Base-by-base conservation (phyloP, 768 basidiomycete genomes). In the Favolaschia claudopus region DNA sequence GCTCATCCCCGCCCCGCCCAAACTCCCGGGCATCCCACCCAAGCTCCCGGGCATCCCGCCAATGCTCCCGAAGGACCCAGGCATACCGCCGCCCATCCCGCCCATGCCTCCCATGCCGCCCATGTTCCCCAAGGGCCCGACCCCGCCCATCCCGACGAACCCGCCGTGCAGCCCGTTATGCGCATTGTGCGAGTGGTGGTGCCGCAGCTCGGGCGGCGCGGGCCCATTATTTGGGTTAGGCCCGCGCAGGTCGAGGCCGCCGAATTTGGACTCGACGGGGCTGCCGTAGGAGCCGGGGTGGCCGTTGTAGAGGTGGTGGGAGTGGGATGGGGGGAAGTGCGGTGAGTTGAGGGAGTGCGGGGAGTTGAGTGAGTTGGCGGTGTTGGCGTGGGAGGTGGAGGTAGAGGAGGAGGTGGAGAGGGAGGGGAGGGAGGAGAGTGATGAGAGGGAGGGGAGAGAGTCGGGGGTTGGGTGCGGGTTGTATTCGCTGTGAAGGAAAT, bases 391-490 rank as follows among this genome's bases (percentile, higher is more conserved):
- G n/a, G n/a, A n/a, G n/a, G 40, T 25, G n/a, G 25, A 60, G 60
- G 50, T 20, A 60, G 62, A 67, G 70, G n/a, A 67, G 72, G 34
- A 67, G 57, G 70, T 66, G 3, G 70, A 73, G 78, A 84, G 28
- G 76, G 79, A 37, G 37, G 58, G 49, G 28, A 64, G 54, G 7
- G 63, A 63, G 17, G 62, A 43, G 17, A 64, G 58, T 7, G 62
- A 64, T 32, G 63, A 56, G 45, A 60, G 58, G 13, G 49, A 46
- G n/a, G 54, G 63, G 49, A 56, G 58, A 13, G 63, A 60, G 43
- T 60, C 63, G 39, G 63, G 53, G 5, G 63, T 56, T 6, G 53
- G 27, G 52, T 59, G 62, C 22, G 62, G 51, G 58, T 60, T 48
- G 55, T 12, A 20, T 25, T 9, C 14, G 25, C 19, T 13, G 33